Base-by-base conservation (phyloP, 441 rosid genomes). In the Erodium trifolium region DNA sequence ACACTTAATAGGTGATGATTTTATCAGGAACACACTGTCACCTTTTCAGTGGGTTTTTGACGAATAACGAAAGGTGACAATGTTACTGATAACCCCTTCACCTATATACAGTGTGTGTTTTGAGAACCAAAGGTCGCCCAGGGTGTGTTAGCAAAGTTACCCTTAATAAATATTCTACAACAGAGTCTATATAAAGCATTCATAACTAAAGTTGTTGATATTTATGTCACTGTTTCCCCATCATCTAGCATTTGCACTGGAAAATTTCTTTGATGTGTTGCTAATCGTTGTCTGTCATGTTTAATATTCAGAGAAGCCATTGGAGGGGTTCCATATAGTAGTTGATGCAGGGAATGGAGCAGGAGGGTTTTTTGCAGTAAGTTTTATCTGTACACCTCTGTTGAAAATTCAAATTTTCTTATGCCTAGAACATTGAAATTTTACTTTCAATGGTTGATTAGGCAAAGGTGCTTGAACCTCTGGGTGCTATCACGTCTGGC, bases 321-420 rank as follows among this genome's bases (percentile, higher is more conserved):
- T 94, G 82, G 97, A 87, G 78, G 99, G 98, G 63, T 94, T 94
- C 84, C 99, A 90, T 74, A 82, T 92, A 62, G 84, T 94, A 79
- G 99, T 94, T 69, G 99, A 94, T 82, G 99, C 99, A 23, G 99
- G 99, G 82, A 92, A 94, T 83, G 99, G 99, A 78, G 96, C 98
- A 45, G 99, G 98, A 78, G 99, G 99, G 27, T 94, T 90, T 83
- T 94, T 94, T 67, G 90, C 98, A 16, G 98, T 94, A 81, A 90
- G 98, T 83, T 75, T 9, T 45, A 23, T 55, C 68, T 63, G 47
- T n/a, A 45, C 41, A 13, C 65, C 49, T 67, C 8, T 16, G 14
- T 63, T 45, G 14, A 37, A 59, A 63, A 57, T 4, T 41, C 11
- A 9, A 41, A 8, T 41, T 65, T 65, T 31, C 41, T 63, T 29